Evolutionary conservation across 768 basidiomycete species (phyloP), one percentile per base, ranked within the genome.

Genomic region (Kwoniella botswanensis): DNA sequence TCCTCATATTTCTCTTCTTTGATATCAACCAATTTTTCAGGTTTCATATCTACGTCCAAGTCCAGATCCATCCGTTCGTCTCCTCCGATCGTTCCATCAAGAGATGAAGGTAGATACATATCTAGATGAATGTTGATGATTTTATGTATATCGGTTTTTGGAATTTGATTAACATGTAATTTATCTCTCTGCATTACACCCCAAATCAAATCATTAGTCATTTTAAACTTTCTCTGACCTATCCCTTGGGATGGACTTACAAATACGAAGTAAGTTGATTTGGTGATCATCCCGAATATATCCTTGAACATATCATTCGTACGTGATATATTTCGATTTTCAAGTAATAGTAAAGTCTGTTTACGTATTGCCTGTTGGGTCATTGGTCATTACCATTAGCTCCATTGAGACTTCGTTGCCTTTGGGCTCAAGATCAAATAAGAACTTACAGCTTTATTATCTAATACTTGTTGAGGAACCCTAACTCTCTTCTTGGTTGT

Each of bases 291-390:
- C 2, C 70, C 74, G 54, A 83, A 83, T 42, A 81, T 68, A 53
- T 83, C 82, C 61, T 80, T 81, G 75, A 83, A 83, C 50, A 68
- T 29, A 12, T 72, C 76, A 57, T 83, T 76, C 2, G 73, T 68
- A 42, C 82, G 64, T 3, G 70, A 18, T n/a, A 73, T 66, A 21
- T 72, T 75, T 17, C 79, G 50, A 4, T 65, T 50, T 46, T 80
- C 80, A 44, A 83, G 68, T 29, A 76, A 24, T 4, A 75, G 63
- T 56, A 80, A 54, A 21, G 76, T 71, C 46, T 80, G 79, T 65
- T 83, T 83, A 35, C 81, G 74, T 59, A 83, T 79, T 7, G 75
- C 60, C 81, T 82, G 68, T 11, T 12, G 6, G 15, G 57, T n/a
- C 29, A 24, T 44, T 50, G 12, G 7, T 17, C 12, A 41, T 76